A percentile compares a stretch with the other conserved stretches of the same genome.
These are phyloP conservation scores for Arabis alpina DNA, from an alignment of 345 rosid species.

Conservation along the genomic window DNA sequence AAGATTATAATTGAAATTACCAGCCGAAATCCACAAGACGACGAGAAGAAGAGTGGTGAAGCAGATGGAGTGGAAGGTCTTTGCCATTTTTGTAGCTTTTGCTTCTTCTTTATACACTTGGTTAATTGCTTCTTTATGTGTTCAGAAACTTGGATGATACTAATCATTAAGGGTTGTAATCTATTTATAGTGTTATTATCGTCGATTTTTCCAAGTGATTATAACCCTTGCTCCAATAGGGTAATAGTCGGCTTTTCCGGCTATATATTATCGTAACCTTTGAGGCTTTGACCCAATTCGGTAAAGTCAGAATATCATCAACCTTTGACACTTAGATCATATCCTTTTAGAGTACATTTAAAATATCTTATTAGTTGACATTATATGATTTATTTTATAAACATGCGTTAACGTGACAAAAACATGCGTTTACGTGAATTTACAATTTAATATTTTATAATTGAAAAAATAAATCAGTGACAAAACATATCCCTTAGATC, in stretches of 20 bases:
- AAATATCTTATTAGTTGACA: not conserved
- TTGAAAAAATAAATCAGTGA: too few relatives aligned
- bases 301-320: not conserved
- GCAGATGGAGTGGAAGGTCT: not conserved
- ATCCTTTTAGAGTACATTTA: not conserved
- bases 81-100: conserved; percentile 12
- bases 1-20: not conserved
- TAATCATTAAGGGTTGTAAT: not conserved
- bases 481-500: too few relatives aligned
- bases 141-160: not conserved
- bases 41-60: not conserved
- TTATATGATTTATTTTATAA: too few relatives aligned
- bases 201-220: not conserved
- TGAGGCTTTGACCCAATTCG: not conserved
- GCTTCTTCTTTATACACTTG: not conserved
- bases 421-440: too few relatives aligned
- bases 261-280: not conserved
- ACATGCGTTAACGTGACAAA: too few relatives aligned
- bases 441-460: too few relatives aligned
- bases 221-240: not conserved
- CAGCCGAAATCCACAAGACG: conserved; percentile 1
- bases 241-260: not conserved
- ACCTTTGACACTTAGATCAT: not conserved
- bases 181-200: not conserved
- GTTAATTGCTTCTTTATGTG: not conserved